These are phyloP conservation scores for Myriangium duriaei DNA, from an alignment of 2,329 filamentous ascomycete species.

Conservation along the genomic window DNA sequence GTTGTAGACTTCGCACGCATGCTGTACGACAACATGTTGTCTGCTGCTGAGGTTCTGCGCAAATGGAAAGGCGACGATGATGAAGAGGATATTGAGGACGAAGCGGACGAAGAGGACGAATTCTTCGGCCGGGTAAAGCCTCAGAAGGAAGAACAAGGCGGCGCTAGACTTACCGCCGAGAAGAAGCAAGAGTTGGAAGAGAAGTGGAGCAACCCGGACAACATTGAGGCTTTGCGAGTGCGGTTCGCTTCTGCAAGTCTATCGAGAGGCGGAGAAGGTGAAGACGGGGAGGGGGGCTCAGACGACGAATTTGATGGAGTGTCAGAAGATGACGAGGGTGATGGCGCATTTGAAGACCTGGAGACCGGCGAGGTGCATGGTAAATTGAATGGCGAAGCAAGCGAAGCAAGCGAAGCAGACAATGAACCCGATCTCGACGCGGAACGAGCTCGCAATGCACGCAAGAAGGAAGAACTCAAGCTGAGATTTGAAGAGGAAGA, in stretches of 20 bases:
- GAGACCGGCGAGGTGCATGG: slow-evolving; percentile 56
- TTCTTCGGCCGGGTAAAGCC: slow-evolving; percentile 47
- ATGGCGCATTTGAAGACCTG: slow-evolving; percentile 75
- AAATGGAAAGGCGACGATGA: slow-evolving; percentile 63
- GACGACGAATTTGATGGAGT: slow-evolving; percentile 39
- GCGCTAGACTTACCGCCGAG: slow-evolving; percentile 74
- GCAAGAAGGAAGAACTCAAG: slow-evolving; percentile 86
- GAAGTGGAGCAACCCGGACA: slow-evolving; percentile 74
- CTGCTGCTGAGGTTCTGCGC: slow-evolving; percentile 60
- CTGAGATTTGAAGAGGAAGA: slow-evolving; percentile 95
- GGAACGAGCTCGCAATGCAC: slow-evolving; percentile 82
- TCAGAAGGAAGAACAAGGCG: slow-evolving; percentile 37
- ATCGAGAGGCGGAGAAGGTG: slow-evolving; percentile 34
- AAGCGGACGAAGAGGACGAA: slow-evolving; percentile 51
- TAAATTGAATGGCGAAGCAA: slow-evolving; percentile 19
- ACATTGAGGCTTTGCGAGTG: slow-evolving; percentile 59
- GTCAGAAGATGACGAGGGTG: slow-evolving; percentile 54
- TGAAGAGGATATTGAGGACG: slow-evolving; percentile 44
- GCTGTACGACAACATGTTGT: slow-evolving; percentile 75
- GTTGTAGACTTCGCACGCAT: slow-evolving; percentile 72
- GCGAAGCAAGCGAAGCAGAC: slow-evolving; percentile 28
- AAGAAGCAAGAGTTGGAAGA: slow-evolving; percentile 50
- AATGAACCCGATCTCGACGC: slow-evolving; percentile 52
- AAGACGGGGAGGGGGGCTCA: slow-evolving; percentile 39
- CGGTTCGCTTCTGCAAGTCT: slow-evolving; percentile 64